Percentiles rank a stretch among this genome's conserved stretches.
Evolutionary conservation across 495 filamentous ascomycete genomes (phyloP).

Genomic region (Daldinia bambusicola): DNA sequence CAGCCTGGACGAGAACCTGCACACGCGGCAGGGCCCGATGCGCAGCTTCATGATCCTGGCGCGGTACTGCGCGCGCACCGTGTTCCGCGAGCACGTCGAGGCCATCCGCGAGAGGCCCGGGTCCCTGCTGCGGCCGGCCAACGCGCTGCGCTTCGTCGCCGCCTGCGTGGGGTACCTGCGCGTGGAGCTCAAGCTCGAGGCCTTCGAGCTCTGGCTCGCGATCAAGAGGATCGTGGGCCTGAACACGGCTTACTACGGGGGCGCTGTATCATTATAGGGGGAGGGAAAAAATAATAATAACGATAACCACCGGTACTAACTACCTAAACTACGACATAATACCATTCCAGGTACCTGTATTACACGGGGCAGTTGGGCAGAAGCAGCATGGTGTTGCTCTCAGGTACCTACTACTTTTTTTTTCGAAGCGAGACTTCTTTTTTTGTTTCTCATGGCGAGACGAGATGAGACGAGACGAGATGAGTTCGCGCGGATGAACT

Average conservation of each 20-base stretch:
- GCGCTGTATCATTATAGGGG: constrained; percentile 28
- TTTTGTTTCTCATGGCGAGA: constrained; percentile 3
- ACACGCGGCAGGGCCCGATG: constrained; percentile 87
- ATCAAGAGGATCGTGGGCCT: constrained; percentile 60
- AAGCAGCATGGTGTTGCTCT: not conserved
- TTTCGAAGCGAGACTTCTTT: constrained; percentile 3
- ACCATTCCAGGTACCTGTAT: not conserved
- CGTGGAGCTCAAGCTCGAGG: constrained; percentile 64
- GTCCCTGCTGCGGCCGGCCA: constrained; percentile 61
- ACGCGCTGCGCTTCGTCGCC: constrained; percentile 56
- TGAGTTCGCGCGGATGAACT: not conserved
- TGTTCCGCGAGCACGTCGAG: constrained; percentile 89
- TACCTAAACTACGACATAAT: not conserved
- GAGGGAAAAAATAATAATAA: not conserved
- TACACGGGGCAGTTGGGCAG: not conserved
- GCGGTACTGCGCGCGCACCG: constrained; percentile 86
- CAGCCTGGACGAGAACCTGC: constrained; percentile 91
- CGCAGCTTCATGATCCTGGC: constrained; percentile 94
- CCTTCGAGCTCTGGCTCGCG: constrained; percentile 67
- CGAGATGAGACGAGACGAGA: not conserved
- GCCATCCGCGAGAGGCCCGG: constrained; percentile 60
- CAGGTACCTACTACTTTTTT: not conserved
- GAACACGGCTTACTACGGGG: constrained; percentile 27
- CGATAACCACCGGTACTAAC: not conserved
- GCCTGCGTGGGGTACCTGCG: constrained; percentile 63